Evolutionary conservation across 768 basidiomycete genomes (phyloP).

Genomic region (Calocera viscosa): DNA sequence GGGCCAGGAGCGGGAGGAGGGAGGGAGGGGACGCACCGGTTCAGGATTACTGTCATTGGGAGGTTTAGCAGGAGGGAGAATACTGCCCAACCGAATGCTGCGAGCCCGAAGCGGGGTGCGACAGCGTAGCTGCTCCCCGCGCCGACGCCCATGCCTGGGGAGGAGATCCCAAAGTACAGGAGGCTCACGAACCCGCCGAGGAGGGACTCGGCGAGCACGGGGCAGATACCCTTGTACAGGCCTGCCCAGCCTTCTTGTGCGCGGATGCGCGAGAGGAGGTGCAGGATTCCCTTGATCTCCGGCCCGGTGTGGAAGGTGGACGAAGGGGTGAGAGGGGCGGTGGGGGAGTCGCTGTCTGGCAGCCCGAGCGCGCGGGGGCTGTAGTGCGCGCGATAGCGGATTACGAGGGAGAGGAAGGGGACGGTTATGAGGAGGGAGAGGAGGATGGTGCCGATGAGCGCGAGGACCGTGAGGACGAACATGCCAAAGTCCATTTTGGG

Average conservation of each 20-base stretch:
- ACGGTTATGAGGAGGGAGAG: conserved; percentile 9
- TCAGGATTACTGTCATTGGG: conserved; percentile 62
- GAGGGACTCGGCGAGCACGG: conserved; percentile 17
- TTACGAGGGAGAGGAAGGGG: conserved; percentile 10
- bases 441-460: background rate
- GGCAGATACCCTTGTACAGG: conserved; percentile 68
- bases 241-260: conserved; percentile 70
- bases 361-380: conserved; percentile 74
- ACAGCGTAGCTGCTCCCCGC: conserved; percentile 48
- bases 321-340: conserved; percentile 48
- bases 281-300: background rate
- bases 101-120: conserved; percentile 48
- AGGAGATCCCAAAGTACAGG: conserved; percentile 42
- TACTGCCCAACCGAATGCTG: conserved; percentile 51
- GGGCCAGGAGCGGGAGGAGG: conserved; percentile 8
- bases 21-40: conserved; percentile 40
- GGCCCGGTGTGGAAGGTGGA: background rate
- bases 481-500: background rate
- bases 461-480: background rate
- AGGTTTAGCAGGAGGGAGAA: conserved; percentile 52
- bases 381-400: conserved; percentile 55
- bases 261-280: conserved; percentile 54
- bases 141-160: conserved; percentile 42
- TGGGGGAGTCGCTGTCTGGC: conserved; percentile 64
- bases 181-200: conserved; percentile 33